A percentile compares a stretch with the other conserved stretches of the same genome.
Conservation (phyloP, 495 filamentous ascomycete species). For the Aspergillus sparsus region DNA sequence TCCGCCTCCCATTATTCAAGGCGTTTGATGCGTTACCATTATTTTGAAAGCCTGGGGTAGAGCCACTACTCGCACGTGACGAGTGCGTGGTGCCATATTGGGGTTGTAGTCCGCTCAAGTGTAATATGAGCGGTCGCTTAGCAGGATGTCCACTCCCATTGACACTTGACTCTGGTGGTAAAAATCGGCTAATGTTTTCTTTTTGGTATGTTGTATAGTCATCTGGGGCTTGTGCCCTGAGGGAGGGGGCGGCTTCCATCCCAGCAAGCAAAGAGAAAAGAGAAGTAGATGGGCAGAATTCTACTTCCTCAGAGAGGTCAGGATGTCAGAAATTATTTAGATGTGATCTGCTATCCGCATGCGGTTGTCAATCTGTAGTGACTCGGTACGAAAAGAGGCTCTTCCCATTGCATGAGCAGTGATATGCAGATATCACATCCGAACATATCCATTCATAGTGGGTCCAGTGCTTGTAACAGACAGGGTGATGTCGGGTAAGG, state of each 20-base stretch:
- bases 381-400: neutral
- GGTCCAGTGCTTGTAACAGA: constrained; percentile 22
- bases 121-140: constrained; percentile 3
- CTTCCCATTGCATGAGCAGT: constrained; percentile 16
- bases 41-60: neutral
- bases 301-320: neutral
- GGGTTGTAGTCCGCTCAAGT: constrained; percentile 2
- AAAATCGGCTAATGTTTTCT: constrained; percentile 14
- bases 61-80: neutral
- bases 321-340: neutral
- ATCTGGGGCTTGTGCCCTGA: constrained; percentile 20
- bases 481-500: constrained; percentile 18
- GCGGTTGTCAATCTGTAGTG: constrained; percentile 9
- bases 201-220: constrained; percentile 17
- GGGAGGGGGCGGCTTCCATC: constrained; percentile 18
- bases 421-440: constrained; percentile 19
- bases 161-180: constrained; percentile 8
- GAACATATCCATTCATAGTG: constrained; percentile 26
- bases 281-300: neutral
- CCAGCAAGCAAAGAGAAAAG: constrained; percentile 4
- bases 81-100: constrained; percentile 1
- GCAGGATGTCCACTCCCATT: constrained; percentile 8
- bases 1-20: constrained; percentile 13
- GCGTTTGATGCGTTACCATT: neutral
- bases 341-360: neutral